Evolutionary conservation across 306 rosid species (phyloP), one percentile per base, ranked within the genome.

Genomic region (Cicer arietinum): DNA sequence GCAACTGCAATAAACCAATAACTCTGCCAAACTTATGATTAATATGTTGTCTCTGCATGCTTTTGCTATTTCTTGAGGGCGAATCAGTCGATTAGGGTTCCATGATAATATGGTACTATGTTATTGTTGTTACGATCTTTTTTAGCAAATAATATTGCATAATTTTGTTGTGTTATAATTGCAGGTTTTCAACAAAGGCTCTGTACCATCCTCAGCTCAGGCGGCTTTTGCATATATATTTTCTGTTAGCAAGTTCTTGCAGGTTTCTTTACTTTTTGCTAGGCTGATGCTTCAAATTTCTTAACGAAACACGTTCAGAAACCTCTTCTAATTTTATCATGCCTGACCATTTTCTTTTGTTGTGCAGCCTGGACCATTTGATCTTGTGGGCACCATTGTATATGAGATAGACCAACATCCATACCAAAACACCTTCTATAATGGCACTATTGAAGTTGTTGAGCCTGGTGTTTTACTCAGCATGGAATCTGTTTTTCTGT

Each of bases 201-300:
- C 92, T 7, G 90, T 94, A 53, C 94, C 89, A 73, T 86, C 89
- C 45, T 84, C 90, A 25, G 77, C 89, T 37, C 98, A 94, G 80
- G 97, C 94, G 74, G 79, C 91, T 71, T 94, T 88, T 82, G 96
- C 92, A 47, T 94, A 91, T 85, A 10, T 77, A 67, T 94, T 94
- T 86, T 83, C 90, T 58, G 96, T 90, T 75, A 91, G 90, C 90
- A 92, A 94, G 82, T 91, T 73, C 86, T 83, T 94, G 90, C 97
- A 91, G 98, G 97, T 94, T 51, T 1, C 47, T 50, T 82, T 43
- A 3, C 22, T 44, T 72, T 20, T 74, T 41, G 8, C 48, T 39
- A 42, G 25, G 75, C 13, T 4, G 20, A 71, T 17, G 62, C 54
- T 17, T 68, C 13, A 61, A 17, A n/a, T 35, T 10, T 81, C 13